Percentiles rank a stretch among this genome's conserved stretches.
Conservation (phyloP, 2,329 filamentous ascomycete genomes). For the Penicillium aurantiogriseum region DNA sequence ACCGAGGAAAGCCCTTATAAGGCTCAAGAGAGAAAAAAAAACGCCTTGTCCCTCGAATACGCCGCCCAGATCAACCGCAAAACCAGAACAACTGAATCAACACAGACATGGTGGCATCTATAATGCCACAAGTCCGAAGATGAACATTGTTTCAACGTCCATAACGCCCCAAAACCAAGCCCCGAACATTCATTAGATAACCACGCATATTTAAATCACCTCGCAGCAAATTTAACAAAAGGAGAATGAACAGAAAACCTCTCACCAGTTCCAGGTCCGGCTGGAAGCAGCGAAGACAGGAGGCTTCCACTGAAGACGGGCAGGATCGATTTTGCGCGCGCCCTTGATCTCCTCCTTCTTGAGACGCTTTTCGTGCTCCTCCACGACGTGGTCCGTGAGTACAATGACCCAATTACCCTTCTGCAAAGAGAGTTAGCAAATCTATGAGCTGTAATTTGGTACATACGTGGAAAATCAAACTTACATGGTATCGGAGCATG, state of each 20-base stretch:
- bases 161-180: conserved; percentile 3
- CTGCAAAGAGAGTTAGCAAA: conserved; percentile 29
- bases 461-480: conserved; percentile 19
- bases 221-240: neutral
- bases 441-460: neutral
- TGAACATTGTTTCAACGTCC: neutral
- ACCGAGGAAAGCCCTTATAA: neutral
- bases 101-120: neutral
- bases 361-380: conserved; percentile 65
- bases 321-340: conserved; percentile 70
- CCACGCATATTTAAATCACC: neutral
- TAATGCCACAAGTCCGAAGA: neutral
- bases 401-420: conserved; percentile 97
- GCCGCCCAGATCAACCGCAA: neutral
- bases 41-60: neutral
- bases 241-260: neutral
- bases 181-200: conserved; percentile 1
- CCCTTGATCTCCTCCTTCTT: conserved; percentile 79
- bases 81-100: neutral
- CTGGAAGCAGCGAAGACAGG: conserved; percentile 88
- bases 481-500: conserved; percentile 84
- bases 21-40: neutral
- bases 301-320: conserved; percentile 87
- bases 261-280: conserved; percentile 91
- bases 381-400: conserved; percentile 76